Percentiles rank a stretch among this genome's conserved stretches.
Evolutionary conservation across 345 rosid species (phyloP).

Genomic region (Lumnitzera racemosa): DNA sequence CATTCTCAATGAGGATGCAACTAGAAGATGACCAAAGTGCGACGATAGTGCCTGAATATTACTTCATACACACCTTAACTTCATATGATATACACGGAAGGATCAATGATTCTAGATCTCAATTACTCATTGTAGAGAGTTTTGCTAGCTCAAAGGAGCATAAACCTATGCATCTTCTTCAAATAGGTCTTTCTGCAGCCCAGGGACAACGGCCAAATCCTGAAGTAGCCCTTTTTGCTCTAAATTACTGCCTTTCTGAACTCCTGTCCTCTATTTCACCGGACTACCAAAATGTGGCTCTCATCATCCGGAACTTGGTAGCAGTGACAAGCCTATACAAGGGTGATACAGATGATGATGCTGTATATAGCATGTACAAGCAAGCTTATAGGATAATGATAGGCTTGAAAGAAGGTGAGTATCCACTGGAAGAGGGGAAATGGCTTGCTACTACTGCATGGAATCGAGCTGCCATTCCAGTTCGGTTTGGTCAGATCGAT

Average conservation of each 20-base stretch:
- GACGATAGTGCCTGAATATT: slow-evolving; percentile 44
- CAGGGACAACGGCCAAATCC: slow-evolving; percentile 57
- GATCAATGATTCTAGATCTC: slow-evolving; percentile 42
- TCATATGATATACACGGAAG: slow-evolving; percentile 68
- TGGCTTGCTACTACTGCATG: slow-evolving; percentile 97
- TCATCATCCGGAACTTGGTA: slow-evolving; percentile 60
- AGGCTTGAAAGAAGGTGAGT: slow-evolving; percentile 81
- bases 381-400: slow-evolving; percentile 84
- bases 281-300: slow-evolving; percentile 55
- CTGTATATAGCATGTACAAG: slow-evolving; percentile 58
- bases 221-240: slow-evolving; percentile 66
- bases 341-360: slow-evolving; percentile 57
- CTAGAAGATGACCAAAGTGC: slow-evolving; percentile 19
- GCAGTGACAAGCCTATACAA: slow-evolving; percentile 55
- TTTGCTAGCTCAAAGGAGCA: slow-evolving; percentile 70
- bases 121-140: slow-evolving; percentile 47
- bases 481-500: slow-evolving; percentile 59
- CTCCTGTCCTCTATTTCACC: slow-evolving; percentile 64
- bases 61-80: slow-evolving; percentile 60
- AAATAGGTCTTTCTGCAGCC: slow-evolving; percentile 65
- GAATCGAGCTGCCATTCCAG: slow-evolving; percentile 80
- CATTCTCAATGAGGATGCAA: slow-evolving; percentile 22
- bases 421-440: slow-evolving; percentile 82
- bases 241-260: slow-evolving; percentile 61
- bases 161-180: slow-evolving; percentile 59